A percentile compares a stretch with the other conserved stretches of the same genome.
Conservation (phyloP, 805 yeast genomes). For the Tetrapisispora taiwanensis region DNA sequence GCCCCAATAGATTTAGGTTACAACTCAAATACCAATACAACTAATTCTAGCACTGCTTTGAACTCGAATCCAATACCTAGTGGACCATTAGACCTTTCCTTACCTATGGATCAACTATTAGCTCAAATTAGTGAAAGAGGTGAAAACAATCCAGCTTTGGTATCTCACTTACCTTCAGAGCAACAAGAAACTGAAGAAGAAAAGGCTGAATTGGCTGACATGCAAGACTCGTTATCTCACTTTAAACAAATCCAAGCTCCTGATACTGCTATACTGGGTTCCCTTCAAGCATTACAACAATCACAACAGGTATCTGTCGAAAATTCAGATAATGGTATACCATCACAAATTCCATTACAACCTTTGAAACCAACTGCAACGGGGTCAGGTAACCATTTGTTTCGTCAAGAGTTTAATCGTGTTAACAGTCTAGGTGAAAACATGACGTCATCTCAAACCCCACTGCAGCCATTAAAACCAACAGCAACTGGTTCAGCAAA, state of each 20-base stretch:
- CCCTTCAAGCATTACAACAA: neutral
- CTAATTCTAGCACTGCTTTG: constrained; percentile 5
- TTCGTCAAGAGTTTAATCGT: constrained; percentile 17
- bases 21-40: constrained; percentile 7
- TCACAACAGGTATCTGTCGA: neutral
- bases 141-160: constrained; percentile 16
- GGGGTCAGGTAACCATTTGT: constrained; percentile 27
- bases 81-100: constrained; percentile 42
- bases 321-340: neutral
- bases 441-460: neutral
- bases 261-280: constrained; percentile 38
- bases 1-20: constrained; percentile 10
- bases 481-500: constrained; percentile 36
- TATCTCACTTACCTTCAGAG: constrained; percentile 25
- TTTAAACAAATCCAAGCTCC: constrained; percentile 65
- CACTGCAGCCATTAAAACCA: constrained; percentile 26
- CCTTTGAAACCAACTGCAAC: constrained; percentile 29
- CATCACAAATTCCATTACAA: constrained; percentile 17
- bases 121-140: constrained; percentile 32
- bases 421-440: constrained; percentile 1
- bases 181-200: constrained; percentile 47
- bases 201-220: constrained; percentile 58
- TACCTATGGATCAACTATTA: constrained; percentile 71
- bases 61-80: constrained; percentile 12
- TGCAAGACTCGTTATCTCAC: constrained; percentile 63